Conservation (phyloP, 2,329 filamentous ascomycete genomes). For the Tetracladium maxilliforme region DNA sequence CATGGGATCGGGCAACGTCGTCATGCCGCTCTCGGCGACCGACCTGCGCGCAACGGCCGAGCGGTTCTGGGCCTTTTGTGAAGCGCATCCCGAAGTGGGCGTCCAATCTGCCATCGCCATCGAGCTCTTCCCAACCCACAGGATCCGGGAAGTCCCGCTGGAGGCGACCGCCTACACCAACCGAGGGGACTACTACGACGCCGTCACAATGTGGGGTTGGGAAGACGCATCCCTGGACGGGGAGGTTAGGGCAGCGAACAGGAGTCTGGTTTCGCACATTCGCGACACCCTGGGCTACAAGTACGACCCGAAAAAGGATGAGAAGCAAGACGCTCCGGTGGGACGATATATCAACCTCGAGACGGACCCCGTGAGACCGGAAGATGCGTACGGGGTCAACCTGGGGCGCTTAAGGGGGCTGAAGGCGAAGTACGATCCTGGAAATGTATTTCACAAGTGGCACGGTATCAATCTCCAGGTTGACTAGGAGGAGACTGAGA, state of each 20-base stretch:
- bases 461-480: no score
- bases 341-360: no score
- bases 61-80: conserved; percentile 13
- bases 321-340: no score
- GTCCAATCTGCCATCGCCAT: conserved; percentile 9
- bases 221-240: no score
- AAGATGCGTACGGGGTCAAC: conserved; percentile 6
- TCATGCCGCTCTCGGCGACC: conserved; percentile 12
- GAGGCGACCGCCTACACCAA: conserved; percentile 11
- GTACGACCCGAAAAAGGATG: no score
- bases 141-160: conserved; percentile 7
- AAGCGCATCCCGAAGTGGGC: conserved; percentile 6
- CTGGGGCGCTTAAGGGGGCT: conserved; percentile 6
- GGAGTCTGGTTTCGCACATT: no score
- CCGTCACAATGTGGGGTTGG: no score
- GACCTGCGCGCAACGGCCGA: conserved; percentile 12
- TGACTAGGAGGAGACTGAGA: no score
- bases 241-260: no score
- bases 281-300: no score
- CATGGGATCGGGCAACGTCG: conserved; percentile 19
- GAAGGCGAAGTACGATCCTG: conserved; percentile 9
- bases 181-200: conserved; percentile 13
- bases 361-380: no score
- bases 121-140: conserved; percentile 8
- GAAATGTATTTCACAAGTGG: conserved; percentile 6